These are phyloP conservation scores for Penicillium crustosum DNA, from an alignment of 2,329 filamentous ascomycete genomes.

Conservation along the genomic window DNA sequence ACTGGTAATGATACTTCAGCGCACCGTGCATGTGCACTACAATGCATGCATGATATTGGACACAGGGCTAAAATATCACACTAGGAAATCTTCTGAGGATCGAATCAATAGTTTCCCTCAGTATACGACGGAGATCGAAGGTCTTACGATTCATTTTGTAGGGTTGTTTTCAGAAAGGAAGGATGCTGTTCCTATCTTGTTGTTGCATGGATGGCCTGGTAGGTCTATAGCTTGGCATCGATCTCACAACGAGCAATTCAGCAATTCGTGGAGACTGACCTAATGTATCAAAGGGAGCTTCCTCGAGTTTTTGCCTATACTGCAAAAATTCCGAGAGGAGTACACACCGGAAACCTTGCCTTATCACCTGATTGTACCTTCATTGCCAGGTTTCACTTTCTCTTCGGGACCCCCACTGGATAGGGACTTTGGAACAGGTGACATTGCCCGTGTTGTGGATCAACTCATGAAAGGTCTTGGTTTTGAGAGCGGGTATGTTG, in stretches of 20 bases:
- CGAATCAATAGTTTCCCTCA: slow-evolving; percentile 54
- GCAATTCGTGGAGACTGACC: neutral
- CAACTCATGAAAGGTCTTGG: slow-evolving; percentile 33
- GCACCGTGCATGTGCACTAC: neutral
- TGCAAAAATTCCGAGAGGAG: slow-evolving; percentile 29
- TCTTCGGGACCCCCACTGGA: slow-evolving; percentile 33
- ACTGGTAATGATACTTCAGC: slow-evolving; percentile 46
- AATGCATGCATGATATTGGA: slow-evolving; percentile 30
- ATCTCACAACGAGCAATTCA: no score
- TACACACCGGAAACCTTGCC: slow-evolving; percentile 30
- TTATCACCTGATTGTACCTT: slow-evolving; percentile 35
- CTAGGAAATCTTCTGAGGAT: slow-evolving; percentile 36
- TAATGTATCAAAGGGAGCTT: slow-evolving; percentile 29
- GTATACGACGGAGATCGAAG: slow-evolving; percentile 47
- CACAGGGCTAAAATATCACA: slow-evolving; percentile 1
- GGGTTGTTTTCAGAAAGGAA: slow-evolving; percentile 50
- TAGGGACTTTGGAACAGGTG: slow-evolving; percentile 22
- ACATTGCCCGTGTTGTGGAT: slow-evolving; percentile 31
- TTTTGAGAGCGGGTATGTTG: slow-evolving; percentile 31
- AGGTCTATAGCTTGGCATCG: neutral
- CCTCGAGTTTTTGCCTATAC: slow-evolving; percentile 34
- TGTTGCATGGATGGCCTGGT: slow-evolving; percentile 44
- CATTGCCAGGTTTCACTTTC: slow-evolving; percentile 33
- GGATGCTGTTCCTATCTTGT: slow-evolving; percentile 50
- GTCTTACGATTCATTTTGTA: slow-evolving; percentile 49